Evolutionary conservation across 1,284 basidiomycete genomes (phyloP), one percentile per base, ranked within the genome.

Genomic region (Leccinum angustisporum): DNA sequence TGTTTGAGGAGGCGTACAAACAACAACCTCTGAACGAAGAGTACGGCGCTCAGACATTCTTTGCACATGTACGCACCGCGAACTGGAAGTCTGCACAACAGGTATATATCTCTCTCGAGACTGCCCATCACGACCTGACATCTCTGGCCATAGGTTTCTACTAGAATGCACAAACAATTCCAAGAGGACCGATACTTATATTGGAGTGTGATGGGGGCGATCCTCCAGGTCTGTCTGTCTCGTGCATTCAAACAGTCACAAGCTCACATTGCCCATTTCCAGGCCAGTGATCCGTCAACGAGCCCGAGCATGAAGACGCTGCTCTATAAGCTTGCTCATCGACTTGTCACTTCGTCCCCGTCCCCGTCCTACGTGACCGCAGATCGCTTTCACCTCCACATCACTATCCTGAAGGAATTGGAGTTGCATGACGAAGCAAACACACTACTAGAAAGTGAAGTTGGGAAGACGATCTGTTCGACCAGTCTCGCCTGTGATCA

Each of bases 41-140:
- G 59, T 82, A 95, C 6, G 90, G 88, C 13, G 81, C 83, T 21
- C 91, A 95, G 71, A 88, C 90, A 0, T 95, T 95, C 79, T 86
- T 92, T 69, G 90, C 91, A 46, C 90, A 92, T 68, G 84, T 89
- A 31, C 84, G 90, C 65, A 85, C 87, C 40, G 81, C 82, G 8
- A 87, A 90, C 64, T 93, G 91, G 91, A 92, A 91, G 73, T 83
- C 85, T 53, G 90, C 90, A 30, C 91, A 93, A 73, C 86, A 88
- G 79, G 90, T 89, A 68, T 61, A 18, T 57, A 8, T 31, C 18
- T 34, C 2, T 34, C 2, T 27, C 21, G 0, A 4, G 0, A 30
- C 8, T 36, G 34, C 18, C n/a, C 30, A 30, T 57, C 58, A 43
- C 18, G 5, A 54, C 59, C 46, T 64, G 34, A 60, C 61, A 30